These are phyloP conservation scores for Quercus tomentella DNA, from an alignment of 331 rosid genomes.

Conservation along the genomic window DNA sequence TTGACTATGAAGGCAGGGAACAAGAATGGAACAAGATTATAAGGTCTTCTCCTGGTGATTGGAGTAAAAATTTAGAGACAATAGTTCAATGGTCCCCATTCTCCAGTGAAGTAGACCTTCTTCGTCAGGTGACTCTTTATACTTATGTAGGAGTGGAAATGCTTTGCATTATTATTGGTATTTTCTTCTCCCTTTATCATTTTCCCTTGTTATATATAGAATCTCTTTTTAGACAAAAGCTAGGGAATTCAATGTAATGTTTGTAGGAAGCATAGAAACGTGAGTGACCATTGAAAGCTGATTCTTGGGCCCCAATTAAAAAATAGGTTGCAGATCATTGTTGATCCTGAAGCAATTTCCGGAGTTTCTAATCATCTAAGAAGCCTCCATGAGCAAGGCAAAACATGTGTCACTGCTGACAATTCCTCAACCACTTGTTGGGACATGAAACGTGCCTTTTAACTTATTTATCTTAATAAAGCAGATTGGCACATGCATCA, in stretches of 20 bases:
- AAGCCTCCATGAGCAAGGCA: neutral
- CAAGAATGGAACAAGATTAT: conserved; percentile 55
- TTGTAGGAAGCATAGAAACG: neutral
- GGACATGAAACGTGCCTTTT: neutral
- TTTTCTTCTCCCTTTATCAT: neutral
- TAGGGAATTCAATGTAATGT: neutral
- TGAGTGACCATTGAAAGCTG: neutral
- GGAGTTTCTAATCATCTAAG: neutral
- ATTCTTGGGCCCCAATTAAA: neutral
- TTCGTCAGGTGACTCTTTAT: conserved; percentile 57
- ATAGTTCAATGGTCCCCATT: conserved; percentile 85
- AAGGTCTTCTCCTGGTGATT: conserved; percentile 61
- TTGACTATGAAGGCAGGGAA: conserved; percentile 70
- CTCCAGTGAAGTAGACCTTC: conserved; percentile 65
- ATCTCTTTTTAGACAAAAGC: neutral
- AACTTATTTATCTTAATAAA: neutral
- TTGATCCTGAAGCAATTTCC: neutral
- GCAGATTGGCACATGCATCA: neutral
- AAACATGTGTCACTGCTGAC: neutral
- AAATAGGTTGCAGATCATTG: neutral
- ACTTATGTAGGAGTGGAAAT: conserved; percentile 9
- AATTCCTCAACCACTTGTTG: neutral
- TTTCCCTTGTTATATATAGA: neutral
- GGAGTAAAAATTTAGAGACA: conserved; percentile 71
- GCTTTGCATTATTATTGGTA: neutral